Percentiles rank a stretch among this genome's conserved stretches.
These are phyloP conservation scores for Calycina marina DNA, from an alignment of 2,329 filamentous ascomycete genomes.

Conservation along the genomic window DNA sequence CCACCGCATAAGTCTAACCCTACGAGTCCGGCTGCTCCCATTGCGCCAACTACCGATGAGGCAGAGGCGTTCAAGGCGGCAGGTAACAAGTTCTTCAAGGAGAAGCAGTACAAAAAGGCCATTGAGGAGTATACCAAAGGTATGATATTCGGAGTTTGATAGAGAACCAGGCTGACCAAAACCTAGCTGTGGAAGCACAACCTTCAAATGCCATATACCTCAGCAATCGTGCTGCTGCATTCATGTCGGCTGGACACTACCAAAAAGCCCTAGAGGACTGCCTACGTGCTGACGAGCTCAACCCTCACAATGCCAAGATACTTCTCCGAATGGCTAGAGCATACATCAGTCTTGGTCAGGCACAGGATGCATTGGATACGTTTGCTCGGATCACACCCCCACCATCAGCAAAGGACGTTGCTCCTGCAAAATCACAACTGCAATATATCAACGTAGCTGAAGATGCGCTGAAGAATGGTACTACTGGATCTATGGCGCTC, in stretches of 20 bases:
- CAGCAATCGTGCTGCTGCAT: conserved; percentile 87
- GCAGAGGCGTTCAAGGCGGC: conserved; percentile 84
- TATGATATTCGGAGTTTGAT: conserved; percentile 26
- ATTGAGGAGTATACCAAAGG: conserved; percentile 93
- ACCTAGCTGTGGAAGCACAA: conserved; percentile 72
- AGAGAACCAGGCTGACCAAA: background rate
- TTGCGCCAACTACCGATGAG: conserved; percentile 40
- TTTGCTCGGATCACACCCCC: conserved; percentile 68
- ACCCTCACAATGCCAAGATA: conserved; percentile 78
- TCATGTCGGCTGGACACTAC: conserved; percentile 76
- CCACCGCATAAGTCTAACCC: conserved; percentile 57
- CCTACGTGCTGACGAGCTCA: conserved; percentile 64
- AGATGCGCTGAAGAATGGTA: conserved; percentile 58
- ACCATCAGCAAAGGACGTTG: conserved; percentile 73
- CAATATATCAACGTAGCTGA: conserved; percentile 69
- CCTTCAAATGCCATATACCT: conserved; percentile 80
- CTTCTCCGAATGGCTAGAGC: conserved; percentile 78
- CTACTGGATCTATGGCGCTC: conserved; percentile 78
- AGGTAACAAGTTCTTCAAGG: conserved; percentile 96
- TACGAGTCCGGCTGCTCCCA: conserved; percentile 38
- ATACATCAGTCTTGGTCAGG: conserved; percentile 73
- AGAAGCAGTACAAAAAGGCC: conserved; percentile 74
- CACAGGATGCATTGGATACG: conserved; percentile 72
- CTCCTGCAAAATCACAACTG: conserved; percentile 71
- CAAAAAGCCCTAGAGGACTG: conserved; percentile 75